Evolutionary conservation across 2,329 filamentous ascomycete species (phyloP).

Genomic region (Alternaria atra): DNA sequence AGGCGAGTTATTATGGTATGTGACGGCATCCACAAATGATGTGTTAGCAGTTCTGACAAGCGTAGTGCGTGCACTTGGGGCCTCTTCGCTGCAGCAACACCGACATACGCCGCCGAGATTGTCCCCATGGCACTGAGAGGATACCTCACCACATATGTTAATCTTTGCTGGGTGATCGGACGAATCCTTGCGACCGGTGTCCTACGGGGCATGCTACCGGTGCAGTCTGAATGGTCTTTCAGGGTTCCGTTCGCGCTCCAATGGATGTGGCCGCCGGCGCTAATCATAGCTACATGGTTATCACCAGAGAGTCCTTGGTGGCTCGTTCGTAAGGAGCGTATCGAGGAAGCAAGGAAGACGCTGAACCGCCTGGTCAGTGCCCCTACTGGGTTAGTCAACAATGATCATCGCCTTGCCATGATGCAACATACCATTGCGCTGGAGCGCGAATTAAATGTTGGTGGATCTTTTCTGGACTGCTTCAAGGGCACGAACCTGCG

Average conservation of each 20-base stretch:
- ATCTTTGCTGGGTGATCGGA: constrained; percentile 76
- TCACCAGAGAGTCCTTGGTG: constrained; percentile 75
- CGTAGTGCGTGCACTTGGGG: constrained; percentile 48
- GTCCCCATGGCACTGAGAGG: constrained; percentile 72
- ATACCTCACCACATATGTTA: constrained; percentile 66
- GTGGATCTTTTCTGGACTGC: constrained; percentile 78
- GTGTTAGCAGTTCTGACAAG: neutral
- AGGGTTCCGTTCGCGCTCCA: constrained; percentile 72
- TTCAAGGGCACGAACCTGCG: constrained; percentile 79
- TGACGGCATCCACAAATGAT: constrained; percentile 14
- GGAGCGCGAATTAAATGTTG: constrained; percentile 70
- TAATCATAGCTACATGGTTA: constrained; percentile 69
- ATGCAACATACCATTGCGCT: constrained; percentile 84
- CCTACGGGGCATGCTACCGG: constrained; percentile 68
- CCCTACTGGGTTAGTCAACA: constrained; percentile 59
- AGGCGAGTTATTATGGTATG: constrained; percentile 59
- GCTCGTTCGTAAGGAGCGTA: constrained; percentile 69
- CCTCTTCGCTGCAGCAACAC: constrained; percentile 50
- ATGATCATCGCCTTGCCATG: constrained; percentile 72
- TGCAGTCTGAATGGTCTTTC: constrained; percentile 70
- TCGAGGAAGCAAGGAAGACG: constrained; percentile 60
- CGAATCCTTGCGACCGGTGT: constrained; percentile 74
- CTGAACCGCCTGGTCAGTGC: constrained; percentile 68
- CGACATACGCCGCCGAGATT: constrained; percentile 61
- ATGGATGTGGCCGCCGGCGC: constrained; percentile 75